Base-by-base conservation (phyloP, 176 grass and related monocot species). In the Zea luxurians region DNA sequence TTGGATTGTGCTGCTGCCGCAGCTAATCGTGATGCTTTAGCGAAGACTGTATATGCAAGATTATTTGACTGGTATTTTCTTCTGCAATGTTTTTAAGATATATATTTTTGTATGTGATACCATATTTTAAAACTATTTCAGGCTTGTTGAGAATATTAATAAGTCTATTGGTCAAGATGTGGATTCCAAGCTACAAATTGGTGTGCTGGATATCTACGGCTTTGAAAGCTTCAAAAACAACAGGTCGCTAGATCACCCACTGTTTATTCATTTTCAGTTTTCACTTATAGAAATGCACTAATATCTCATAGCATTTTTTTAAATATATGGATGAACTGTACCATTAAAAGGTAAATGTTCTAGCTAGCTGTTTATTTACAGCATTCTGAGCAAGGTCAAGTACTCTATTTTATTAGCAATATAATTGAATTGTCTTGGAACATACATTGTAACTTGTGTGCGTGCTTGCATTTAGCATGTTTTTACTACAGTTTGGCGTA, bases 71-170 rank as follows among this genome's bases (percentile, higher is more conserved):
- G 96, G 96, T 78, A 94, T 87, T 83, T 80, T 71, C 66, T 74
- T 55, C 60, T 80, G 47, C 17, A 41, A 73, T 78, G 0, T 79
- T 73, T 84, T 38, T 61, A 71, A 71, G 40, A 66, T 73, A 66
- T 49, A 15, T 55, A 71, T 69, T 27, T 69, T 81, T 77, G 2
- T 47, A 18, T 64, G 36, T 48, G 18, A 27, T 48, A 1, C 18
- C 10, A 27, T 70, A 48, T 48, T 47, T 70, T 13, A 13, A 42
- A 36, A 45, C 40, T 59, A 63, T 63, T 80, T 46, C 78, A 98
- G 96, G 96, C 96, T 98, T 71, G 96, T 98, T 18, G 92, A 94
- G 71, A 98, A 92, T 82, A 92, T 98, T 82, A 98, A 98, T 80
- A 98, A 98, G 81, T 98, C 96, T 49, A 91, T 98, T 75, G 96